Evolutionary conservation across 495 filamentous ascomycete genomes (phyloP).

Genomic region (Pseudevernia furfuracea): DNA sequence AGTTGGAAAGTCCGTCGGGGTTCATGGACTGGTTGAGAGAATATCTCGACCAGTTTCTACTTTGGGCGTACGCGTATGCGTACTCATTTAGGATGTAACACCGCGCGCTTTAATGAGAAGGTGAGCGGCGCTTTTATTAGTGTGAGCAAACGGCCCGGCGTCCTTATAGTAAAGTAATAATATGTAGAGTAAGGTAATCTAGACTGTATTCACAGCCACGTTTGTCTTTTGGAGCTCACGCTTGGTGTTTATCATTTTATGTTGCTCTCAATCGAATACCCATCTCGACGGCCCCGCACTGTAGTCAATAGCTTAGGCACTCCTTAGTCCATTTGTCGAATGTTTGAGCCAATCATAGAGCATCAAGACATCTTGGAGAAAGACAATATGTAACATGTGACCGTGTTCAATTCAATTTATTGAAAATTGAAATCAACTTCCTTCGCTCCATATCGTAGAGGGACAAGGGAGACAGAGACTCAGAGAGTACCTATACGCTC

Average conservation of each 20-base stretch:
- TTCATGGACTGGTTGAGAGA: slow-evolving; percentile 4
- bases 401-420: neutral
- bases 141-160: neutral
- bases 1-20: slow-evolving; percentile 13
- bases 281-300: neutral
- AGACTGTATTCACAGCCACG: neutral
- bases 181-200: neutral
- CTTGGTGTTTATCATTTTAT: slow-evolving; percentile 14
- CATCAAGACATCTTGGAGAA: slow-evolving; percentile 7
- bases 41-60: slow-evolving; percentile 1
- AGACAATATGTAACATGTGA: slow-evolving; percentile 19
- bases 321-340: neutral
- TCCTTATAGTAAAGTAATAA: too few species aligned
- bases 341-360: slow-evolving; percentile 1
- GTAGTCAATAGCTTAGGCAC: slow-evolving; percentile 1
- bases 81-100: neutral
- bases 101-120: neutral
- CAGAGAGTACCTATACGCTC: too few species aligned
- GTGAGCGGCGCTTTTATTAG: neutral
- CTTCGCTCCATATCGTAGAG: neutral
- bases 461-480: too few species aligned
- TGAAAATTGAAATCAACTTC: neutral
- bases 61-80: neutral
- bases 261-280: too few species aligned
- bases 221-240: slow-evolving; percentile 1